Percentiles rank a stretch among this genome's conserved stretches.
Evolutionary conservation across 2,329 filamentous ascomycete species (phyloP).

Genomic region (Teratosphaeria nubilosa): DNA sequence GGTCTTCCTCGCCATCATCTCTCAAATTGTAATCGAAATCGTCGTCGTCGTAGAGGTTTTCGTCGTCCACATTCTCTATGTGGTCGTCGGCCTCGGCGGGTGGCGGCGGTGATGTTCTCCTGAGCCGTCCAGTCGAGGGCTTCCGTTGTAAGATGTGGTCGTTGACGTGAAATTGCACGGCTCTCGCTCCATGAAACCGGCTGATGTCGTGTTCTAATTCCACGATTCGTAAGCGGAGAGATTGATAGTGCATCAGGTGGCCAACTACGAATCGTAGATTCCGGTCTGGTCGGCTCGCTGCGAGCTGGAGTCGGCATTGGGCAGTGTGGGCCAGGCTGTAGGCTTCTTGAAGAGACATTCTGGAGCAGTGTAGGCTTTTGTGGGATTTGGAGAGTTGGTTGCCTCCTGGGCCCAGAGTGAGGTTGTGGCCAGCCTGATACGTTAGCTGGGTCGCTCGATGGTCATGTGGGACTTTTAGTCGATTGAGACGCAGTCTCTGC

Average conservation of each 20-base stretch:
- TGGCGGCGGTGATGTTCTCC: constrained; percentile 18
- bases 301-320: constrained; percentile 25
- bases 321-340: constrained; percentile 26
- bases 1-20: constrained; percentile 18
- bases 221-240: constrained; percentile 24
- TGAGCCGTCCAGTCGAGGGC: constrained; percentile 14
- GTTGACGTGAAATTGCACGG: constrained; percentile 14
- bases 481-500: not conserved
- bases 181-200: constrained; percentile 10
- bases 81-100: constrained; percentile 2
- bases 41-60: constrained; percentile 8
- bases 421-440: not conserved
- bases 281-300: constrained; percentile 23
- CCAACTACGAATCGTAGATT: constrained; percentile 27
- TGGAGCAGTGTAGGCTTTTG: not conserved
- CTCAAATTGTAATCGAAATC: constrained; percentile 5
- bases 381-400: not conserved
- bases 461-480: not conserved
- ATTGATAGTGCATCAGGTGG: constrained; percentile 27
- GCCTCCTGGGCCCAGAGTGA: not conserved
- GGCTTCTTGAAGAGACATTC: constrained; percentile 22
- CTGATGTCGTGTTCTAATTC: constrained; percentile 26
- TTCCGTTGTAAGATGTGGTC: constrained; percentile 10
- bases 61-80: constrained; percentile 11
- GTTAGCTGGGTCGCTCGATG: not conserved